Percentiles rank a stretch among this genome's conserved stretches.
phyloP scores from a whole-genome alignment of 441 rosid genomes.

The Geranium incanum region DNA sequence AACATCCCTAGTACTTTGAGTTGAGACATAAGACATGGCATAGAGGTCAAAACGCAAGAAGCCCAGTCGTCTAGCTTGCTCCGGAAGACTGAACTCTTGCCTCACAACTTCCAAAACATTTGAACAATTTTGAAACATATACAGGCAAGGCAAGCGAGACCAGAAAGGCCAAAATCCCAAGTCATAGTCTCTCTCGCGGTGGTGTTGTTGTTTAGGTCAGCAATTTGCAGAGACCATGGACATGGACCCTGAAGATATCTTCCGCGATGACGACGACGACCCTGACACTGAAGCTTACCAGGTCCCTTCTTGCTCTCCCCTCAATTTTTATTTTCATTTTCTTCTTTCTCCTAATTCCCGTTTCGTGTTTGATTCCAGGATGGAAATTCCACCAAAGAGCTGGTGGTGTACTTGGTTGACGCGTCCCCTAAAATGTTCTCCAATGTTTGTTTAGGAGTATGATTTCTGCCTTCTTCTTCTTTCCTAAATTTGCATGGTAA shows the following conservation, averaged over 20 bases:
- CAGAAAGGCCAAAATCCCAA: neutral
- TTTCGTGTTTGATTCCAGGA: slow-evolving; percentile 33
- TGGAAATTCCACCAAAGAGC: slow-evolving; percentile 58
- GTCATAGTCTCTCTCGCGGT: neutral
- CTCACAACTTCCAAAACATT: neutral
- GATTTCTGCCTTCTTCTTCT: slow-evolving; percentile 18
- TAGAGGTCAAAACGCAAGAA: neutral
- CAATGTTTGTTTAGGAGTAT: slow-evolving; percentile 45
- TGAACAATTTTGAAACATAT: neutral
- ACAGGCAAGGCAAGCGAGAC: neutral
- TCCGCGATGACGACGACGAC: slow-evolving; percentile 77
- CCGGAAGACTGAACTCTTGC: neutral
- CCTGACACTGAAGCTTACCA: slow-evolving; percentile 51
- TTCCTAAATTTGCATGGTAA: neutral
- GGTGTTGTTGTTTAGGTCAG: slow-evolving; percentile 2
- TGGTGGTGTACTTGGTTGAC: slow-evolving; percentile 64
- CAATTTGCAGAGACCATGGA: slow-evolving; percentile 33
- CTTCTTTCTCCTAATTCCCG: neutral
- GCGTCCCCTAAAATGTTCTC: slow-evolving; percentile 86
- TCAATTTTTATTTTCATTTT: neutral
- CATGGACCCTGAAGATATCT: slow-evolving; percentile 76
- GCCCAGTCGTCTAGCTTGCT: neutral
- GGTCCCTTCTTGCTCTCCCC: slow-evolving; percentile 29
- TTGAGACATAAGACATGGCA: no score
- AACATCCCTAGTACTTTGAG: no score